Conservation (phyloP, 345 rosid species). For the Camelina neglecta region DNA sequence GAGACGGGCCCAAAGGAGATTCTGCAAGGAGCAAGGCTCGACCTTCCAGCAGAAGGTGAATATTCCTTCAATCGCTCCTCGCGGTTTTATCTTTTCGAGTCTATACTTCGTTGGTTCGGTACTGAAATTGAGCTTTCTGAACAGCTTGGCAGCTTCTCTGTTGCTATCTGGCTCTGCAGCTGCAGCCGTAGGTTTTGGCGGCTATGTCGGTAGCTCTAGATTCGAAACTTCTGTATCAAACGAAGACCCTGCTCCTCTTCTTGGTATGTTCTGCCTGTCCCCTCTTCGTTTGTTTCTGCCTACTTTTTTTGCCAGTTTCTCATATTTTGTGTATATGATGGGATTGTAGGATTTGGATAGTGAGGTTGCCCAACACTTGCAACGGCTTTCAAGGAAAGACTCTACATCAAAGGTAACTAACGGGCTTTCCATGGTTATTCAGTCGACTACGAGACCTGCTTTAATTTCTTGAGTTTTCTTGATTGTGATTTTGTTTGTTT, state of each 20-base stretch:
- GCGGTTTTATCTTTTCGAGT: background rate
- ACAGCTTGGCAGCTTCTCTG: conserved; percentile 78
- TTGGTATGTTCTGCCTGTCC: background rate
- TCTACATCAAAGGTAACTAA: conserved; percentile 78
- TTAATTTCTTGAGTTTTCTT: conserved; percentile 6
- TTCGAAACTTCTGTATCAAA: conserved; percentile 56
- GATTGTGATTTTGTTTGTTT: conserved; percentile 33
- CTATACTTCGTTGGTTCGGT: conserved; percentile 8
- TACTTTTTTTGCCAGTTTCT: conserved; percentile 12
- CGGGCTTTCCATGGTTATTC: background rate
- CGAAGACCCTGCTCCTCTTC: conserved; percentile 53
- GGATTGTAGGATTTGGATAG: conserved; percentile 70
- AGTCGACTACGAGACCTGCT: conserved; percentile 14
- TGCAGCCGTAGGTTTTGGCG: conserved; percentile 79
- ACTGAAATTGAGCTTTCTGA: conserved; percentile 25
- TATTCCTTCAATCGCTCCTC: no score
- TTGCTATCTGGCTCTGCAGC: conserved; percentile 69
- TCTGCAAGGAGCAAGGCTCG: no score
- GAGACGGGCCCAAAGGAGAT: no score
- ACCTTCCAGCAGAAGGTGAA: no score
- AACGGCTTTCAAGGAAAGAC: conserved; percentile 84
- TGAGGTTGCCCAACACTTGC: conserved; percentile 84
- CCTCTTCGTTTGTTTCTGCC: background rate
- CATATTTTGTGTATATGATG: conserved; percentile 17
- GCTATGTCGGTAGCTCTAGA: conserved; percentile 84